Conservation (phyloP, 1,284 basidiomycete species). For the Meira nashicola region DNA sequence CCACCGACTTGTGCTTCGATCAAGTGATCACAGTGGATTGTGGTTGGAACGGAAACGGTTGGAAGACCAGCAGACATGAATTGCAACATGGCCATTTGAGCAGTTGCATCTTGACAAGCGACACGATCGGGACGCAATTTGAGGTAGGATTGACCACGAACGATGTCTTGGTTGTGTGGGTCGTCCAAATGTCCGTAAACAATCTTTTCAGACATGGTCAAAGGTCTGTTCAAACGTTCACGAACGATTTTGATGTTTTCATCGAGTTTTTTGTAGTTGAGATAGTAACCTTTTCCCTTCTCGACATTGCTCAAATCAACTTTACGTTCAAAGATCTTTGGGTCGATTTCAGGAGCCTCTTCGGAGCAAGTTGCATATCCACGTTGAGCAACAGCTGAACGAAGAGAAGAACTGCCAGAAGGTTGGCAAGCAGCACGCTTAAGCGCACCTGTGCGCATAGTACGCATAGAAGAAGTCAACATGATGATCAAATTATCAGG, state of each 20-base stretch:
- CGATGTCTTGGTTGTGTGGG: constrained; percentile 50
- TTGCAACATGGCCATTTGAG: constrained; percentile 98
- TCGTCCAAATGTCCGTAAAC: constrained; percentile 54
- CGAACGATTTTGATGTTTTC: constrained; percentile 52
- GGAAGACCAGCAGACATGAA: constrained; percentile 96
- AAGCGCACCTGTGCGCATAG: constrained; percentile 1
- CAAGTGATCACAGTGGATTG: constrained; percentile 91
- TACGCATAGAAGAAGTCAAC: constrained; percentile 3
- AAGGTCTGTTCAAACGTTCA: constrained; percentile 47
- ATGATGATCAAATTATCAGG: constrained; percentile 1
- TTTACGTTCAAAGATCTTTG: constrained; percentile 47
- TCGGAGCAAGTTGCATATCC: constrained; percentile 48
- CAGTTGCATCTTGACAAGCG: constrained; percentile 98
- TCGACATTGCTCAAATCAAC: constrained; percentile 51
- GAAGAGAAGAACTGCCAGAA: not conserved
- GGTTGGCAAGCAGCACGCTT: constrained; percentile 8
- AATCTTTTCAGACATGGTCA: constrained; percentile 52
- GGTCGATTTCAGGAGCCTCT: constrained; percentile 40
- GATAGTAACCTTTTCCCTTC: constrained; percentile 50
- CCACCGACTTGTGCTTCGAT: constrained; percentile 96
- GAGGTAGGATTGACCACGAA: constrained; percentile 50
- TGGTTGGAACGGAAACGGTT: constrained; percentile 83
- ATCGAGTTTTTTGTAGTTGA: constrained; percentile 52
- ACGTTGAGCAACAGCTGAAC: constrained; percentile 20
- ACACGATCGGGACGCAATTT: constrained; percentile 66